A percentile compares a stretch with the other conserved stretches of the same genome.
phyloP scores from a whole-genome alignment of 1,139 yeast genomes.

The Saccharomyces hybrid region DNA sequence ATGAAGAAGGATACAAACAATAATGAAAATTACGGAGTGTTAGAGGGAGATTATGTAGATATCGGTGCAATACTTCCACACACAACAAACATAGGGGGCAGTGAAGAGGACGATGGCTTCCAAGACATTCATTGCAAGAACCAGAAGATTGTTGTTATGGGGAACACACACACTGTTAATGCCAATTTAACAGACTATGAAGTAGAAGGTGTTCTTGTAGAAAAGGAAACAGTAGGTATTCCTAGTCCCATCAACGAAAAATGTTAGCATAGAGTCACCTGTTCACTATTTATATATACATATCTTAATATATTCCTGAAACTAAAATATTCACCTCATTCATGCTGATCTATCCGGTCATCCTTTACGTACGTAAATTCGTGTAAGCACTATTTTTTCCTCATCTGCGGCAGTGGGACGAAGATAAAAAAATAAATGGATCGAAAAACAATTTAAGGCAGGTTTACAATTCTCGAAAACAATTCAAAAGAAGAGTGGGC shows the following conservation, averaged over 20 bases:
- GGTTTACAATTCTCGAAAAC: no score
- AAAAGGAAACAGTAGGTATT: slow-evolving; percentile 16
- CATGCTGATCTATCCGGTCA: neutral
- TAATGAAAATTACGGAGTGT: slow-evolving; percentile 8
- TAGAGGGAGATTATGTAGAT: slow-evolving; percentile 25
- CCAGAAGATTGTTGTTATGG: slow-evolving; percentile 26
- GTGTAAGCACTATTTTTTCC: neutral
- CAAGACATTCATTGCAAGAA: slow-evolving; percentile 28
- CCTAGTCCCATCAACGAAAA: neutral
- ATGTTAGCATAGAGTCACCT: neutral
- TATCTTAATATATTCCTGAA: neutral
- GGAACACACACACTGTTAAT: slow-evolving; percentile 12
- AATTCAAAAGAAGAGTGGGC: neutral
- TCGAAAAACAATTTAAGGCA: neutral
- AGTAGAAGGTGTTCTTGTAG: slow-evolving; percentile 28
- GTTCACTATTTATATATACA: neutral
- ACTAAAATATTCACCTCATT: neutral
- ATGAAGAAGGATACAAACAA: slow-evolving; percentile 1
- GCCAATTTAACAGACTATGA: slow-evolving; percentile 13
- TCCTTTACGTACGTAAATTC: neutral
- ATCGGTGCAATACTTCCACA: slow-evolving; percentile 19
- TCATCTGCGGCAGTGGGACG: neutral
- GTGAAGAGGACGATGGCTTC: slow-evolving; percentile 17
- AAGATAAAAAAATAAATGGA: no score
- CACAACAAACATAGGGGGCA: slow-evolving; percentile 5